These are phyloP conservation scores for Pythium apleroticum DNA, from an alignment of 352 stramenopile genomes.

Conservation along the genomic window DNA sequence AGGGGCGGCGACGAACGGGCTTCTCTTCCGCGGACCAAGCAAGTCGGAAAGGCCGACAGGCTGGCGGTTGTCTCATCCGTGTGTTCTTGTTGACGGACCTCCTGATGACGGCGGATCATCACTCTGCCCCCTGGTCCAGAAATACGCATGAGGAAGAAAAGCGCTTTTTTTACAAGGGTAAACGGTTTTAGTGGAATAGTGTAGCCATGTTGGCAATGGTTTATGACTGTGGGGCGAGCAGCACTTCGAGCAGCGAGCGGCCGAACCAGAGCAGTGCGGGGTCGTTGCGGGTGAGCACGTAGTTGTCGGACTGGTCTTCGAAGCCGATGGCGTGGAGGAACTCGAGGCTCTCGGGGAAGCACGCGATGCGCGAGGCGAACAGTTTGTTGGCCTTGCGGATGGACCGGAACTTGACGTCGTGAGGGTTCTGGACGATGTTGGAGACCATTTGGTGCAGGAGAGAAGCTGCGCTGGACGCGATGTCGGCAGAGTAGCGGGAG, in stretches of 20 bases:
- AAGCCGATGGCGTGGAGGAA: conserved; percentile 70
- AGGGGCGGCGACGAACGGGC: no score
- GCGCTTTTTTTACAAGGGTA: neutral
- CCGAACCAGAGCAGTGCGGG: conserved; percentile 70
- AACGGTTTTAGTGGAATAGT: neutral
- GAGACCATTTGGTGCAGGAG: conserved; percentile 70
- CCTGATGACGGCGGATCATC: conserved; percentile 8
- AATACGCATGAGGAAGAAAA: neutral
- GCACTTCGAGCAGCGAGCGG: conserved; percentile 52
- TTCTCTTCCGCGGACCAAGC: no score
- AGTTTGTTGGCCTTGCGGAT: conserved; percentile 69
- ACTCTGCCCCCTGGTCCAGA: conserved; percentile 6
- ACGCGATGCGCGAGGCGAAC: conserved; percentile 49
- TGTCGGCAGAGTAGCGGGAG: conserved; percentile 31
- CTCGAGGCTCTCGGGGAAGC: conserved; percentile 57
- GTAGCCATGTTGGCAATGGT: neutral
- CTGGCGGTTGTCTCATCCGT: conserved; percentile 16
- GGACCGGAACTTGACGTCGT: conserved; percentile 57
- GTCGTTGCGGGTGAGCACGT: conserved; percentile 58
- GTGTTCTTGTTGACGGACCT: conserved; percentile 6
- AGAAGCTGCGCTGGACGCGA: conserved; percentile 35
- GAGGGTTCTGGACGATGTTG: conserved; percentile 67
- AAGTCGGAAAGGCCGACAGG: neutral
- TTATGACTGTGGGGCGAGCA: conserved; percentile 19
- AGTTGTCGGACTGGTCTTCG: conserved; percentile 55